Base-by-base conservation (phyloP, 345 rosid species). In the Citrus unshiu region DNA sequence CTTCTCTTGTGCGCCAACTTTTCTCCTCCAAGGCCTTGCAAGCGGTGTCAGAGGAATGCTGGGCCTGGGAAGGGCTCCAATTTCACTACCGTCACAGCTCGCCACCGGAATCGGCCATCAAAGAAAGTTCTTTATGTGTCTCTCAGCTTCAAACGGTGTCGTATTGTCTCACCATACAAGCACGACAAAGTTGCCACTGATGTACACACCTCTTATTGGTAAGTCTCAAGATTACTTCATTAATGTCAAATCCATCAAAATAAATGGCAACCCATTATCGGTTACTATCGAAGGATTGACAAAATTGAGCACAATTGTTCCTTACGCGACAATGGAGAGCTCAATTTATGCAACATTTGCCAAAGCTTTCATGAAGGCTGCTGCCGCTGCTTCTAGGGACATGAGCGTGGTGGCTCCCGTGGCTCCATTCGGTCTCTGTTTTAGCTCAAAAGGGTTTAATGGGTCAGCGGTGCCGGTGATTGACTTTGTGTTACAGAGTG, bases 401-500 rank as follows among this genome's bases (percentile, higher is more conserved):
- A 59, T 87, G 82, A 88, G 79, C 2, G 77, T 84, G 46, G 87
- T 88, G 35, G 80, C 69, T 4, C 56, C 87, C 12, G 87, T 86
- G 22, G 84, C 89, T 22, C 98, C 97, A 8, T 95, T 95, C 68
- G 83, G 74, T 37, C 83, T 75, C 37, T 92, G 98, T 60, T 93
- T 83, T 77, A 62, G 79, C 32, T 77, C 81, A 0, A 37, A 74
- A 22, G 75, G 81, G 18, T 14, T 34, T 18, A 37, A 46, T 25
- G 80, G 62, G 49, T 82, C 75, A 13, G 70, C 51, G 5, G 83
- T 81, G n/a, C 98, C 98, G 4, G 81, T 66, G 24, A 86, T 93
- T 40, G 97, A 92, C 14, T 76, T 93, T 5, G 84, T 91, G 72
- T 79, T 95, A 89, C 98, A 95, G 81, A 95, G 98, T 81, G 93